Conservation (phyloP, 2,329 filamentous ascomycete species). For the Ramularia collo-cygni region DNA sequence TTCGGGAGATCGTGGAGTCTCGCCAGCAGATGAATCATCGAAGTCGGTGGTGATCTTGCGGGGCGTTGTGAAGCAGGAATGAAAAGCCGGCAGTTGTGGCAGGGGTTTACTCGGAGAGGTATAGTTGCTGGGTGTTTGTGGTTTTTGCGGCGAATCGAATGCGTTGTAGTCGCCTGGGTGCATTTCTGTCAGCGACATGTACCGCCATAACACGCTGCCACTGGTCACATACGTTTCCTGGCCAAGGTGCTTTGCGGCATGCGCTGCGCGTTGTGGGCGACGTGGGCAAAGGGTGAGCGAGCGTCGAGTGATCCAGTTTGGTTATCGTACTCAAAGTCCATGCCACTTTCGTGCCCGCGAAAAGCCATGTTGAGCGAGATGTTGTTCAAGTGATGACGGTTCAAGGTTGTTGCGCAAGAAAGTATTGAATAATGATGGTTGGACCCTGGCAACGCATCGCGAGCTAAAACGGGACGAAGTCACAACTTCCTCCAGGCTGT, state of each 20-base stretch:
- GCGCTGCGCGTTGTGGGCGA: slow-evolving; percentile 31
- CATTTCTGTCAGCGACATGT: slow-evolving; percentile 2
- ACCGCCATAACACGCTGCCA: background rate
- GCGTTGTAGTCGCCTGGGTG: slow-evolving; percentile 24
- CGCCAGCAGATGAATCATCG: slow-evolving; percentile 42
- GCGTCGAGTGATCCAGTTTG: slow-evolving; percentile 39
- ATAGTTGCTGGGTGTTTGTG: slow-evolving; percentile 41
- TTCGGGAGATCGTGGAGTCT: slow-evolving; percentile 43
- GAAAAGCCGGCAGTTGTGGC: slow-evolving; percentile 32
- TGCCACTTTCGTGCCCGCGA: slow-evolving; percentile 40
- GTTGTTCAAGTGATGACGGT: background rate
- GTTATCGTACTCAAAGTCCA: slow-evolving; percentile 51
- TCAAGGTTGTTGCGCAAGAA: too few relatives aligned
- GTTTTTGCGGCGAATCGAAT: slow-evolving; percentile 44
- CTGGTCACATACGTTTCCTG: slow-evolving; percentile 19
- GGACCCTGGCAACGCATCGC: too few relatives aligned
- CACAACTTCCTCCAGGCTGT: too few relatives aligned
- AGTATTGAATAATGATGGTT: too few relatives aligned
- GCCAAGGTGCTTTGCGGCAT: slow-evolving; percentile 10
- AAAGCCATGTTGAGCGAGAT: slow-evolving; percentile 23
- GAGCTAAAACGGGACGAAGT: too few relatives aligned
- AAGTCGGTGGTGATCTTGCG: slow-evolving; percentile 31
- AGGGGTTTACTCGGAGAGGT: slow-evolving; percentile 32
- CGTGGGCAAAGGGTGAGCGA: slow-evolving; percentile 40
- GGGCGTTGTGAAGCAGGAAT: slow-evolving; percentile 33